Conservation (phyloP, 1,139 yeast genomes). For the Scheffersomyces cryptocercus region DNA sequence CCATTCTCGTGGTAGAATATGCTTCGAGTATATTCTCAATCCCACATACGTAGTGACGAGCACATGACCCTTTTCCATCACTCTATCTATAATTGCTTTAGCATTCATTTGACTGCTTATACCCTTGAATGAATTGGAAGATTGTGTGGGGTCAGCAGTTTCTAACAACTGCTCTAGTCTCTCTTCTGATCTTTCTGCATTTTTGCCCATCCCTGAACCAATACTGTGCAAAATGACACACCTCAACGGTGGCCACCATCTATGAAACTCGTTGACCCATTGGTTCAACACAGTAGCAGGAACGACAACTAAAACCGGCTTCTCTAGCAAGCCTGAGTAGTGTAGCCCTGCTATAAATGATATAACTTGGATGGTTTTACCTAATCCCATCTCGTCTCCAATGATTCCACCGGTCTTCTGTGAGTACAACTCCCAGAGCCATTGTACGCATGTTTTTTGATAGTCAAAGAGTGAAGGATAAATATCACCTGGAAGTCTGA, state of each 20-base stretch:
- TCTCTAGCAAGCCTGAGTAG: conserved; percentile 70
- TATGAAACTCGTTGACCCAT: conserved; percentile 94
- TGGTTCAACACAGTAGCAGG: conserved; percentile 96
- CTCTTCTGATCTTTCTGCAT: conserved; percentile 44
- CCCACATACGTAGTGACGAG: conserved; percentile 93
- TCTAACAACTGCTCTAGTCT: conserved; percentile 51
- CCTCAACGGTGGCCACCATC: conserved; percentile 97
- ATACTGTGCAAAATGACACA: conserved; percentile 87
- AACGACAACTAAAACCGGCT: conserved; percentile 85
- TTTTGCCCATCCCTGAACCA: conserved; percentile 77
- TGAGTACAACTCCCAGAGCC: conserved; percentile 77
- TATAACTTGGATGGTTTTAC: conserved; percentile 90
- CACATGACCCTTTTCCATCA: conserved; percentile 70
- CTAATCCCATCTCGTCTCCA: conserved; percentile 98
- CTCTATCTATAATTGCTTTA: conserved; percentile 48
- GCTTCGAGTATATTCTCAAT: conserved; percentile 69
- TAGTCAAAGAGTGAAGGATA: conserved; percentile 86
- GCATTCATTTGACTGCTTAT: conserved; percentile 42
- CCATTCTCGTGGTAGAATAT: conserved; percentile 74
- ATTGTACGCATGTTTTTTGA: conserved; percentile 88
- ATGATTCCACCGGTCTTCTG: conserved; percentile 93
- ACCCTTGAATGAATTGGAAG: conserved; percentile 19
- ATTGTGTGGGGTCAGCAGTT: conserved; percentile 41
- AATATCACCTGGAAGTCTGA: conserved; percentile 86
- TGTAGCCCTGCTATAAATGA: conserved; percentile 89